A percentile compares a stretch with the other conserved stretches of the same genome.
Conservation (phyloP, 2,329 filamentous ascomycete species). For the Verticillium tricorpus region DNA sequence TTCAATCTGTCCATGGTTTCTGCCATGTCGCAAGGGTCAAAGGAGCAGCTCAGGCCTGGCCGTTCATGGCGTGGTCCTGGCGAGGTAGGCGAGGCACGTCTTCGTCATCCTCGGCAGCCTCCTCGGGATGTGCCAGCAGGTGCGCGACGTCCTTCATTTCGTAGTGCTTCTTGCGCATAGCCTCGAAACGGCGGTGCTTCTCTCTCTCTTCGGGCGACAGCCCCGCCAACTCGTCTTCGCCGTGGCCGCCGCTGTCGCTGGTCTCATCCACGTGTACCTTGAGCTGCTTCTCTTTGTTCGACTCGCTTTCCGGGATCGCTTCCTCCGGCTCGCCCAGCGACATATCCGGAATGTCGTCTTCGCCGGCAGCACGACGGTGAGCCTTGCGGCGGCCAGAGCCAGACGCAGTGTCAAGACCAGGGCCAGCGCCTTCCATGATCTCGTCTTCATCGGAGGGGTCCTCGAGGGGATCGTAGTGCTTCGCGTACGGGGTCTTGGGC, state of each 20-base stretch:
- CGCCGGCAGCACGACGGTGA: slow-evolving; percentile 15
- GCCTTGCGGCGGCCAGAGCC: slow-evolving; percentile 14
- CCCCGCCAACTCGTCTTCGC: slow-evolving; percentile 50
- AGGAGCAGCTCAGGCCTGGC: slow-evolving; percentile 7
- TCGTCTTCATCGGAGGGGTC: slow-evolving; percentile 80
- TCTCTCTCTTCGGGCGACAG: slow-evolving; percentile 70
- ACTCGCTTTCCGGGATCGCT: slow-evolving; percentile 47
- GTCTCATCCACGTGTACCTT: slow-evolving; percentile 70
- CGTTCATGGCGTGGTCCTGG: slow-evolving; percentile 6
- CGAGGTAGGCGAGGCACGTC: slow-evolving; percentile 38
- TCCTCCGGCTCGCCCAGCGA: slow-evolving; percentile 92
- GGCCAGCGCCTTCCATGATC: slow-evolving; percentile 57
- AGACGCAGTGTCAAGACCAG: slow-evolving; percentile 39
- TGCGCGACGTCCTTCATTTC: slow-evolving; percentile 96
- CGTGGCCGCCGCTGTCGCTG: slow-evolving; percentile 45
- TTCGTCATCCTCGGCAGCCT: slow-evolving; percentile 54
- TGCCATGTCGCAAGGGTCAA: background rate
- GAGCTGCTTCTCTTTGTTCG: slow-evolving; percentile 18
- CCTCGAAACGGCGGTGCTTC: slow-evolving; percentile 90
- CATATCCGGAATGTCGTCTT: slow-evolving; percentile 83
- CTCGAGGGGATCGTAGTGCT: slow-evolving; percentile 83
- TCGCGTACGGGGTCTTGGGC: slow-evolving; percentile 94
- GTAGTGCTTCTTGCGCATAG: slow-evolving; percentile 92
- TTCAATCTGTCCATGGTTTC: slow-evolving; percentile 5
- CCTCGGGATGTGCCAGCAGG: slow-evolving; percentile 73